phyloP scores from a whole-genome alignment of 1,284 basidiomycete species.

The Athelia sp. region DNA sequence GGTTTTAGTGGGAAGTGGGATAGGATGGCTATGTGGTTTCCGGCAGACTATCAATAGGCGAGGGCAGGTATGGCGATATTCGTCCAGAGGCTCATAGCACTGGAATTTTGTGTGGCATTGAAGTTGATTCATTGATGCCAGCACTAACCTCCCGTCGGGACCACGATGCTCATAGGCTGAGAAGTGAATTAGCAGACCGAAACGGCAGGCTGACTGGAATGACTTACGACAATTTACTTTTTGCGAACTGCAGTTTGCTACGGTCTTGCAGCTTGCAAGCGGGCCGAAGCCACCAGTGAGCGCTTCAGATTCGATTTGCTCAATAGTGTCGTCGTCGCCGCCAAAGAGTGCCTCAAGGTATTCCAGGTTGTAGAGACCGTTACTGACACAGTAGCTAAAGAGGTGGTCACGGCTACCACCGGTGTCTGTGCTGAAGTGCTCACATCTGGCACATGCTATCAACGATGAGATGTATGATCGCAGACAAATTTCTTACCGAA shows the following conservation, averaged over 20 bases:
- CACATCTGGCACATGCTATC: constrained; percentile 10
- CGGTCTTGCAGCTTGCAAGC: constrained; percentile 7
- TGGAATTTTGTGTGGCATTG: constrained; percentile 9
- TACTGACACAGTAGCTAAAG: constrained; percentile 6
- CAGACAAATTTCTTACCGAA: background rate
- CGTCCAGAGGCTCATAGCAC: constrained; percentile 11
- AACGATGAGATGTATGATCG: background rate
- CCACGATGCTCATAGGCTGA: constrained; percentile 12
- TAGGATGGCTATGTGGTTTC: constrained; percentile 12
- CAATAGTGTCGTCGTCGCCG: constrained; percentile 14
- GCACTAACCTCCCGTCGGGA: background rate
- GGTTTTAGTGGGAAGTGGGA: constrained; percentile 14
- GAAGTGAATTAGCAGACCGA: background rate
- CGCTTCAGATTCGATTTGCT: constrained; percentile 14
- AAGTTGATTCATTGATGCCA: constrained; percentile 4
- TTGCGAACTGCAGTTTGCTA: constrained; percentile 8
- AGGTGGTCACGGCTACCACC: constrained; percentile 10
- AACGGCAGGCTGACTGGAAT: background rate
- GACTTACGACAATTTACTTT: constrained; percentile 15
- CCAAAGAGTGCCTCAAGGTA: constrained; percentile 18
- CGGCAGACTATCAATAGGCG: constrained; percentile 8
- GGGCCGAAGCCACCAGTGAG: constrained; percentile 14
- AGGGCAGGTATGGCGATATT: constrained; percentile 10
- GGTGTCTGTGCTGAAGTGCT: constrained; percentile 9
- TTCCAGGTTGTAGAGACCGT: constrained; percentile 12